Percentiles rank a stretch among this genome's conserved stretches.
These are phyloP conservation scores for Aureobasidium sp. DNA, from an alignment of 2,329 filamentous ascomycete genomes.

Conservation along the genomic window DNA sequence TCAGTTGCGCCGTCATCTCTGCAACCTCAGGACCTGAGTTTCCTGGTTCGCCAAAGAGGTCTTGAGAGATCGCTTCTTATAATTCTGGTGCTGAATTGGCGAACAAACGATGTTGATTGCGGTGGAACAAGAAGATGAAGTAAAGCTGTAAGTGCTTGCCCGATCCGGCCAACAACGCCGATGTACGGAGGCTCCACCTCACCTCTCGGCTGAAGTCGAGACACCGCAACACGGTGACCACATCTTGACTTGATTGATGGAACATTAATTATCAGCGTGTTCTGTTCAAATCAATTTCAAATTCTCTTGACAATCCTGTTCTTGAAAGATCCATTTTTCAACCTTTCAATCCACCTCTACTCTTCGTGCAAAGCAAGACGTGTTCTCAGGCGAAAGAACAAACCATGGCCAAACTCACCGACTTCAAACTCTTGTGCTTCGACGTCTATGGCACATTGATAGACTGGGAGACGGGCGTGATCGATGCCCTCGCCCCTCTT, in stretches of 20 bases:
- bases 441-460: conserved; percentile 76
- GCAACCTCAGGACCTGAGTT: too few species aligned
- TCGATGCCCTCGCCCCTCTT: conserved; percentile 41
- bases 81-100: too few species aligned
- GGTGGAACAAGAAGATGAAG: background rate
- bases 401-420: conserved; percentile 6
- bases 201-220: background rate
- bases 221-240: too few species aligned
- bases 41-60: too few species aligned
- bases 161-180: background rate
- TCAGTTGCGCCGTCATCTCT: too few species aligned
- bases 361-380: too few species aligned
- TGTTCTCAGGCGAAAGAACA: background rate
- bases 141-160: background rate
- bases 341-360: too few species aligned
- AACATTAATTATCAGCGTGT: background rate
- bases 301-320: background rate
- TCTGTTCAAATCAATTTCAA: background rate
- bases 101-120: background rate
- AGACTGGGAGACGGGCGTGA: conserved; percentile 67
- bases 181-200: too few species aligned
- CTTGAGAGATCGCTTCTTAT: too few species aligned
- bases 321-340: too few species aligned
- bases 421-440: conserved; percentile 53
- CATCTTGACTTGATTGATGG: background rate